Evolutionary conservation across 306 rosid genomes (phyloP), one percentile per base, ranked within the genome.

Genomic region (Potentilla sterilis): DNA sequence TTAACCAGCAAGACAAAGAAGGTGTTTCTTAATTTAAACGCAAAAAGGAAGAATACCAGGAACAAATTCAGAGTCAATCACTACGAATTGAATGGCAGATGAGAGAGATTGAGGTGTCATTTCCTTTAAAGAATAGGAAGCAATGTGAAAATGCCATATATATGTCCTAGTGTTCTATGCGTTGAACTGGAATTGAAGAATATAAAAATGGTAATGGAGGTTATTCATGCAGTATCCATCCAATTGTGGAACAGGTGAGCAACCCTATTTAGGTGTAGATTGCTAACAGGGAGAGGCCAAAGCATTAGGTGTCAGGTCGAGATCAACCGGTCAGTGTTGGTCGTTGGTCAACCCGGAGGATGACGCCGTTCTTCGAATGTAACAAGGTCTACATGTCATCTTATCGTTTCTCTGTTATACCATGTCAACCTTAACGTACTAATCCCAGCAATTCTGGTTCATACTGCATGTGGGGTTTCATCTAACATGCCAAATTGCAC

Each of bases 181-280:
- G 65, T 81, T 73, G 67, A 38, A 72, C 6, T 65, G 35, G 40
- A 55, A 72, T 54, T 24, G 48, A 61, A 75, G 48, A 61, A 72
- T 37, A 34, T 35, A 47, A 21, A 63, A 51, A 34, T 7, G 18
- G 11, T 10, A 46, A 41, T 64, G 13, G 24, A 62, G 19, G 34
- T 62, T 59, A 24, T 7, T 2, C 1, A 4, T 15, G 69, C 22
- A 64, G 8, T 38, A 16, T 19, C 41, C 18, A 7, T 32, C 37
- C 21, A 49, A n/a, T 69, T 38, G 78, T 74, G 88, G 80, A 40
- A 61, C 69, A 69, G 86, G 78, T 85, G 67, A 69, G 75, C 46
- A 10, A 69, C 63, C 68, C 75, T 74, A 68, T 15, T 21, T 40
- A n/a, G 14, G 66, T 38, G 8, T 13, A 15, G 10, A 18, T 2